Conservation (phyloP, 1,284 basidiomycete genomes). For the Cutaneotrichosporon curvatum region DNA sequence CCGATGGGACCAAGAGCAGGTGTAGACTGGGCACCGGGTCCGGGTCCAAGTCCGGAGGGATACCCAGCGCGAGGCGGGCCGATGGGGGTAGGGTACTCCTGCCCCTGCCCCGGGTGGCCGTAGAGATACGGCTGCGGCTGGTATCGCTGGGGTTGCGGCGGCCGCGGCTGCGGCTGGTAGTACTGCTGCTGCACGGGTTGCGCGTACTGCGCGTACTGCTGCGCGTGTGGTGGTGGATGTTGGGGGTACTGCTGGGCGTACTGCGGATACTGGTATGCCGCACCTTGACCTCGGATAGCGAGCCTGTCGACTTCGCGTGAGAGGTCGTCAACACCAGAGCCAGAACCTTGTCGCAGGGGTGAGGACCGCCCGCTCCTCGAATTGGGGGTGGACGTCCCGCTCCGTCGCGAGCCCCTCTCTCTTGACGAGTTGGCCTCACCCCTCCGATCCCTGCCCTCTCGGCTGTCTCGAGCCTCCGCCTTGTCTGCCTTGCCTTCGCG, state of each 20-base stretch:
- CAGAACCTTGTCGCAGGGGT: background rate
- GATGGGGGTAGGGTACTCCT: background rate
- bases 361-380: conserved; percentile 1
- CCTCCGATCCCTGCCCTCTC: background rate
- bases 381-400: background rate
- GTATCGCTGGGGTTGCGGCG: background rate
- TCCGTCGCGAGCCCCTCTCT: background rate
- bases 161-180: background rate
- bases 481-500: background rate
- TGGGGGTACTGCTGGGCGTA: background rate
- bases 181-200: background rate
- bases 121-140: background rate
- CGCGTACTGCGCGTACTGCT: background rate
- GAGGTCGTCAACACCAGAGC: conserved; percentile 9
- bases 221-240: background rate
- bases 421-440: background rate
- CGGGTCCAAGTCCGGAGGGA: too few relatives aligned
- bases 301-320: conserved; percentile 9
- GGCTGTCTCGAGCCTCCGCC: background rate
- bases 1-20: too few relatives aligned
- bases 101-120: too few relatives aligned
- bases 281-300: background rate
- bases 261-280: background rate
- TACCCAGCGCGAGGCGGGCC: background rate
- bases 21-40: too few relatives aligned